A percentile compares a stretch with the other conserved stretches of the same genome.
Conservation (phyloP, 306 rosid genomes). For the Glycine soja region DNA sequence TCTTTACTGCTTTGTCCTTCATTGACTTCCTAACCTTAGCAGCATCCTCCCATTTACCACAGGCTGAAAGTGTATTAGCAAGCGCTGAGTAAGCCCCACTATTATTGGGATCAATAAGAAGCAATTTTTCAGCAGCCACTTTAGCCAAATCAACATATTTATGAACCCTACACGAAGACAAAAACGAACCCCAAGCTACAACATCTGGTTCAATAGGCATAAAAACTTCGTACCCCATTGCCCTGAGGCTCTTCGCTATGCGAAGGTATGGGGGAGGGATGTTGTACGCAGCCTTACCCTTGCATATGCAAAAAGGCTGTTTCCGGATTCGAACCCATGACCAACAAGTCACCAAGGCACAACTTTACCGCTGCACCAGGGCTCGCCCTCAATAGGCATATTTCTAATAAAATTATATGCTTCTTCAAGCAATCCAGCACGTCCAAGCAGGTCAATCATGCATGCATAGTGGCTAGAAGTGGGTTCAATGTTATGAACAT, state of each 20-base stretch:
- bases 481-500: slow-evolving; percentile 74
- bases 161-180: slow-evolving; percentile 80
- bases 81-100: slow-evolving; percentile 87
- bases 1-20: slow-evolving; percentile 87
- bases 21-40: slow-evolving; percentile 81
- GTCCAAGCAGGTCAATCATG: slow-evolving; percentile 83
- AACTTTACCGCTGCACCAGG: too few species aligned
- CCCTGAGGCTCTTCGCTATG: too few species aligned
- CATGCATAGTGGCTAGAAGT: slow-evolving; percentile 81
- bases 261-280: too few species aligned
- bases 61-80: slow-evolving; percentile 83
- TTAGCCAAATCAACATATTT: slow-evolving; percentile 75
- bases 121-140: slow-evolving; percentile 82
- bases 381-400: slow-evolving; percentile 83
- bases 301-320: too few species aligned
- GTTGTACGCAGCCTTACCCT: too few species aligned
- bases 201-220: slow-evolving; percentile 89
- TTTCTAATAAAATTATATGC: slow-evolving; percentile 65
- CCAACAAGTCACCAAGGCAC: too few species aligned
- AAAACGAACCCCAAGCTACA: slow-evolving; percentile 85
- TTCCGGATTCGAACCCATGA: too few species aligned
- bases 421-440: slow-evolving; percentile 89
- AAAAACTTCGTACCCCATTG: too few species aligned
- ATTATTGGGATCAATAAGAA: slow-evolving; percentile 79
- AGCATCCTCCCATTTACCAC: slow-evolving; percentile 85